Evolutionary conservation across 768 basidiomycete genomes (phyloP), one percentile per base, ranked within the genome.

Genomic region (Phanerochaete carnosa): DNA sequence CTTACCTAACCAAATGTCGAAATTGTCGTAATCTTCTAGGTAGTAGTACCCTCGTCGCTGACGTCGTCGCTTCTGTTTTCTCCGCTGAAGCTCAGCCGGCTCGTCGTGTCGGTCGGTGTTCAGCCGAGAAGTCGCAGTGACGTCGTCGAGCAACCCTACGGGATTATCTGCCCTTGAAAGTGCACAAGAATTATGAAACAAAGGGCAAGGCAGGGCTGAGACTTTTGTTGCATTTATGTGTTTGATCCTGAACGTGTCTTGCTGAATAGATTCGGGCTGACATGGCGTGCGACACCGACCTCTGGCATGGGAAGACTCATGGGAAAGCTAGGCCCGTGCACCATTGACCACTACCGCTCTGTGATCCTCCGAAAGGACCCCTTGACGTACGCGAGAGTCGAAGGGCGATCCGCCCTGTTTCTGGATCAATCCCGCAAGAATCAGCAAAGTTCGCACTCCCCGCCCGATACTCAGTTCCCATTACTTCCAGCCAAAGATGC

Each of bases 391-490:
- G 51, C 30, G 51, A 32, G n/a, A 33, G 16, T n/a, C 25, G 11
- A 16, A 29, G 13, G 54, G 13, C 29, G 33, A 53, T 53, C 52
- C n/a, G 29, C 6, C 29, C 35, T 6, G 37, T 37, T 55, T 55
- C 54, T 35, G 54, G 54, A 55, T 55, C 54, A 55, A 55, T 43
- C 7, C 37, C 54, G 54, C 54, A 29, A 55, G 54, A 55, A 55
- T 25, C 26, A 6, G n/a, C 32, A 43, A 43, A 13, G 22, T 55
- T 55, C 28, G 23, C 16, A 22, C 32, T 23, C 23, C 35, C 13
- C 13, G 15, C 54, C 39, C 37, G 33, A 22, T 16, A 35, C 52
- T 35, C n/a, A 55, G 54, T 39, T 1, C 25, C 54, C 54, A 28
- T 22, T 26, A 43, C 33, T 23, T 11, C 25, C 37, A 5, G n/a